These are phyloP conservation scores for Microascus cirrosus DNA, from an alignment of 2,329 filamentous ascomycete species.

Conservation along the genomic window DNA sequence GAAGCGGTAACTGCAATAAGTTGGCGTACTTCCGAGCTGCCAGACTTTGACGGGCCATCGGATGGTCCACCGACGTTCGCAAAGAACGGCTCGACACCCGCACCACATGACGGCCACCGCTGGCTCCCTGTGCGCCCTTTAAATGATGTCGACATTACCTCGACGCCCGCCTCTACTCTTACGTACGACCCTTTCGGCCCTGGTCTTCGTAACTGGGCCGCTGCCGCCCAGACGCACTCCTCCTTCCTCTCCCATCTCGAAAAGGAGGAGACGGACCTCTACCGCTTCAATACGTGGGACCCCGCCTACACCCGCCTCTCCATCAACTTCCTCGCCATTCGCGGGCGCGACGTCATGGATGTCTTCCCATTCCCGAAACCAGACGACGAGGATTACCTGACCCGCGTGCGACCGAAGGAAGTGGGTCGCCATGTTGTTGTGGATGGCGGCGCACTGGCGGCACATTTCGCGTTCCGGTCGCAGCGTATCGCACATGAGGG, in stretches of 20 bases:
- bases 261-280: slow-evolving; percentile 27
- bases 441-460: slow-evolving; percentile 40
- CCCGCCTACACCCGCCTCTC: slow-evolving; percentile 38
- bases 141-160: slow-evolving; percentile 20
- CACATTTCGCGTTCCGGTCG: slow-evolving; percentile 38
- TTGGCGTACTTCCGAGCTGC: slow-evolving; percentile 28
- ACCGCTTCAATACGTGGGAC: slow-evolving; percentile 37
- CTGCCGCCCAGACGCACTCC: slow-evolving; percentile 35
- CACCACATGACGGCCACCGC: slow-evolving; percentile 30
- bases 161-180: slow-evolving; percentile 20
- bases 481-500: slow-evolving; percentile 26
- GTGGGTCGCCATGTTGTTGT: slow-evolving; percentile 33
- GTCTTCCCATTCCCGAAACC: slow-evolving; percentile 29
- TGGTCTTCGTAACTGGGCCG: slow-evolving; percentile 35
- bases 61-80: slow-evolving; percentile 12
- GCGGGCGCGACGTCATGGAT: slow-evolving; percentile 37
- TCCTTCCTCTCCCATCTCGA: slow-evolving; percentile 40
- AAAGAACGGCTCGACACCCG: slow-evolving; percentile 17
- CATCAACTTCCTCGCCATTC: slow-evolving; percentile 41
- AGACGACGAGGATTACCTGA: slow-evolving; percentile 33
- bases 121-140: slow-evolving; percentile 33
- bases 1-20: slow-evolving; percentile 13
- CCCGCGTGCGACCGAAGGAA: slow-evolving; percentile 23
- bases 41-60: slow-evolving; percentile 17
- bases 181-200: slow-evolving; percentile 36